phyloP scores from a whole-genome alignment of 139 green algal species.

The Chlamydomonas applanata region DNA sequence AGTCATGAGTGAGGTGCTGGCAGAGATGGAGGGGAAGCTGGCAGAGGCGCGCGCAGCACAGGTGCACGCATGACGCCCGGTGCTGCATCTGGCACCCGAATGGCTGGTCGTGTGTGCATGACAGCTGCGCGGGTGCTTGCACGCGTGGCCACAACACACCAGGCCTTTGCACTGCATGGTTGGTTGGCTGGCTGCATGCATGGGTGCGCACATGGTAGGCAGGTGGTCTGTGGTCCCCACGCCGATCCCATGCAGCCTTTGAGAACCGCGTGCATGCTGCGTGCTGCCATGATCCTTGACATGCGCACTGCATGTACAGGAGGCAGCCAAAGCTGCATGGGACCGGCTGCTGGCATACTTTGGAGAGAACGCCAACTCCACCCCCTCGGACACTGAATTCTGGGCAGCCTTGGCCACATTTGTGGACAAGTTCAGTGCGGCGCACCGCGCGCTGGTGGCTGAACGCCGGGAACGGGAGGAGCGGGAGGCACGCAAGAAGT shows the following conservation, averaged over 20 bases:
- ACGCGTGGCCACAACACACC: no score
- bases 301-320: no score
- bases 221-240: no score
- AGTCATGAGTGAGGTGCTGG: conserved; percentile 27
- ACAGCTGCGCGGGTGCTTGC: no score
- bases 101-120: conserved; percentile 1
- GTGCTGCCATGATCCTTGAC: neutral
- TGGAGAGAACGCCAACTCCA: conserved; percentile 43
- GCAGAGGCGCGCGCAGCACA: neutral
- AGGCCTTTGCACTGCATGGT: no score
- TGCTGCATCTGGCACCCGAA: no score
- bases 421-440: conserved; percentile 28
- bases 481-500: conserved; percentile 21
- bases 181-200: no score
- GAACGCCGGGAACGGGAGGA: conserved; percentile 34
- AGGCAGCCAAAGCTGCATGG: conserved; percentile 6
- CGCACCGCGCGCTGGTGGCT: conserved; percentile 11
- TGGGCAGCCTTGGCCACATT: conserved; percentile 30
- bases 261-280: neutral
- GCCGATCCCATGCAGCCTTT: no score
- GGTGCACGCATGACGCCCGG: no score
- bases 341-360: conserved; percentile 38
- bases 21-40: conserved; percentile 9
- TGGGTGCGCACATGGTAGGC: no score
- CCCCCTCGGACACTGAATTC: conserved; percentile 36